phyloP scores from a whole-genome alignment of 164 flowering plant species.

The grape (Vitis vinifera) region DNA sequence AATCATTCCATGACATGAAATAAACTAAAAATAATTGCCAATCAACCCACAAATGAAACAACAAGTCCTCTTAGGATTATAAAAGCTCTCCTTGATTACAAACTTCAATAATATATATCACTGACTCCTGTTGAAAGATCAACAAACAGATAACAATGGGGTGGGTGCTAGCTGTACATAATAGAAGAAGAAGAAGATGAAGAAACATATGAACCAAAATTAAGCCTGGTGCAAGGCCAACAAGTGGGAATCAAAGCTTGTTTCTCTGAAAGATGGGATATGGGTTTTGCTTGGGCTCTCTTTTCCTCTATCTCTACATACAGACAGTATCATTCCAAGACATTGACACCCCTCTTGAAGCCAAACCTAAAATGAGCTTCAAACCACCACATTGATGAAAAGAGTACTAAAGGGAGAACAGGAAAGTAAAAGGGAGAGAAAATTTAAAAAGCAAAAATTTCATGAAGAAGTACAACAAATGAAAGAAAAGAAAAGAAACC shows the following conservation, averaged over 20 bases:
- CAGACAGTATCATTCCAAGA: slow-evolving; percentile 1
- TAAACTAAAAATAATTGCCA: neutral
- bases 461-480: neutral
- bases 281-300: neutral
- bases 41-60: slow-evolving; percentile 9
- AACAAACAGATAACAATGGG: too few species aligned
- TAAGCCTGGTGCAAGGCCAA: neutral
- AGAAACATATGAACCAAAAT: neutral
- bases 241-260: neutral
- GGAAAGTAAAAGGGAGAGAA: neutral
- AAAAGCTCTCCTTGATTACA: too few species aligned
- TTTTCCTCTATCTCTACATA: neutral
- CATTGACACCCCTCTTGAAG: slow-evolving; percentile 10
- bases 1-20: slow-evolving; percentile 23
- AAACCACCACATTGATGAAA: slow-evolving; percentile 14
- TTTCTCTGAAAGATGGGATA: neutral
- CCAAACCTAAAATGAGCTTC: slow-evolving; percentile 19
- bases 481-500: slow-evolving; percentile 4
- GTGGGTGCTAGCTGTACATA: too few species aligned
- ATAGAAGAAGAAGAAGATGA: too few species aligned
- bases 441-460: neutral
- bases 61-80: too few species aligned
- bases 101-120: too few species aligned
- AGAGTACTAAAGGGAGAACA: slow-evolving; percentile 4
- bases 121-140: too few species aligned